Evolutionary conservation across 2,329 filamentous ascomycete genomes (phyloP), one percentile per base, ranked within the genome.

Genomic region (Fusarium secorum): DNA sequence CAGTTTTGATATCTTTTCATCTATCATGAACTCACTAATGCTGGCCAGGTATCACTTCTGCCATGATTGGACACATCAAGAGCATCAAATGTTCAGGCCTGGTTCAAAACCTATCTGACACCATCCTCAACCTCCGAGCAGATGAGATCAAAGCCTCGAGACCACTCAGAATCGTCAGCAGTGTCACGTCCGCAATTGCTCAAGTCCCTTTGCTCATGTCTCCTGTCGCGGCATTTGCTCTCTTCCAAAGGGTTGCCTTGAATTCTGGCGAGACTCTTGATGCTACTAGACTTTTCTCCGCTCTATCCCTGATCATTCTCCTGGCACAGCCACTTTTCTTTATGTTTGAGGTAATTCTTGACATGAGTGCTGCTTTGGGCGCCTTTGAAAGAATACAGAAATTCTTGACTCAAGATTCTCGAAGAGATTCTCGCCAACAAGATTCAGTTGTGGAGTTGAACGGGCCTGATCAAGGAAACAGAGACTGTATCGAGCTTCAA

Each of bases 81-180:
- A 80, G 79, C 58, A 80, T 83, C 58, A 83, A 82, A 69, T 80
- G 83, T 68, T 80, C 80, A 1, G 82, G 81, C 8, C 72, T 84
- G 1, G 71, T 80, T 3, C 72, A 79, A 35, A 77, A 74, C 20
- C 71, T 83, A 0, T 75, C 73, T 1, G 53, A 60, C 18, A 75
- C 75, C 9, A 74, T 81, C n/a, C 67, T 74, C 14, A 51, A 59
- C 11, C 70, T 81, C 11, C 79, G 83, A 5, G 62, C 78, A 8
- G 74, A 79, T 17, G 82, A 84, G 54, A 74, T 83, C 13, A 73
- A 64, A n/a, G 72, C 79, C 4, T 80, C 79, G 24, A 70, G 75
- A 10, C 77, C 76, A 14, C 82, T 82, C 39, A 77, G 81, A 5
- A 53, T 79, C 3, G 67, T 82, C 28, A 74, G 75, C 26, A 77